Conservation (phyloP, 805 yeast species). For the Candida khao-thaluensis region DNA sequence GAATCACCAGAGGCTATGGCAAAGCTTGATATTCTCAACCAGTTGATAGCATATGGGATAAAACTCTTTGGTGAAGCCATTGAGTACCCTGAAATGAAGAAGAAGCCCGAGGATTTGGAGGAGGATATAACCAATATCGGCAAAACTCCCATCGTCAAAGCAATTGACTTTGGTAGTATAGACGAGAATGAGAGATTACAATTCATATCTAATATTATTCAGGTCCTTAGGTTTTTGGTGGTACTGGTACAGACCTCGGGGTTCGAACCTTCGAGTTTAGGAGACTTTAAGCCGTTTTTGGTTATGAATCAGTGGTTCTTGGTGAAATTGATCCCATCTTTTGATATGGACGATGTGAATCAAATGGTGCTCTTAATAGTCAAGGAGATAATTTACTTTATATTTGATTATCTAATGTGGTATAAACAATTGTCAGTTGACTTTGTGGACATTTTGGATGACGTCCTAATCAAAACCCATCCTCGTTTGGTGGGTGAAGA, state of each 20-base stretch:
- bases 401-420: conserved; percentile 24
- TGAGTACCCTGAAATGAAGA: conserved; percentile 12
- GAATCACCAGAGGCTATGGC: conserved; percentile 4
- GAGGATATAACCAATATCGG: conserved; percentile 16
- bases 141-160: not conserved
- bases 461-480: conserved; percentile 13
- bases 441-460: conserved; percentile 8
- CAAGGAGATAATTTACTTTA: conserved; percentile 25
- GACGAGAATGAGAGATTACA: conserved; percentile 23
- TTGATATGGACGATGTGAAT: conserved; percentile 13
- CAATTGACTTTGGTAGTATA: conserved; percentile 13
- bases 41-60: conserved; percentile 21
- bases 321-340: conserved; percentile 11
- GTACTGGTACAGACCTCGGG: conserved; percentile 15
- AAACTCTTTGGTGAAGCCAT: conserved; percentile 22
- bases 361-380: conserved; percentile 19
- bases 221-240: conserved; percentile 23
- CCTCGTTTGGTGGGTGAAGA: conserved; percentile 8
- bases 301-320: conserved; percentile 15
- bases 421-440: not conserved
- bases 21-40: not conserved
- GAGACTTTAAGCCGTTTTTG: conserved; percentile 9
- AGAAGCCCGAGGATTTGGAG: conserved; percentile 2
- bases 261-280: not conserved
- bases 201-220: conserved; percentile 23